phyloP scores from a whole-genome alignment of 805 yeast species.

The Metschnikowia cubensis region DNA sequence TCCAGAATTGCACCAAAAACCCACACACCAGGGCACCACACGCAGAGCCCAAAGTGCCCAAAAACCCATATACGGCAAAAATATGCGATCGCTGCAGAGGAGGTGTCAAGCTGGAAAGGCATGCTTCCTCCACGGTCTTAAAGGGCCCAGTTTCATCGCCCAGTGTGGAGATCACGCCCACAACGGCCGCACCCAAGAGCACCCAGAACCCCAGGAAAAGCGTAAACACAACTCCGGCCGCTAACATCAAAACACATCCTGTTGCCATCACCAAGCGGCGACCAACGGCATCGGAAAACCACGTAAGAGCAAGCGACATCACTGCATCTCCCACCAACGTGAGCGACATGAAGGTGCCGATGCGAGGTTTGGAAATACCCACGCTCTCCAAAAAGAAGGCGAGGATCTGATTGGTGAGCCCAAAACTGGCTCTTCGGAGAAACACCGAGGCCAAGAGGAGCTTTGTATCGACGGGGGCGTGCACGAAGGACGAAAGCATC shows the following conservation, averaged over 20 bases:
- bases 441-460: conserved; percentile 67
- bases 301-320: conserved; percentile 66
- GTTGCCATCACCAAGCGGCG: conserved; percentile 57
- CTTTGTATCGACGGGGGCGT: conserved; percentile 44
- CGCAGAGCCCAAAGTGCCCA: conserved; percentile 71
- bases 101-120: conserved; percentile 75
- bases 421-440: conserved; percentile 68
- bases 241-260: conserved; percentile 66
- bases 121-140: conserved; percentile 78
- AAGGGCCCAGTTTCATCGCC: conserved; percentile 93
- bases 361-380: conserved; percentile 50
- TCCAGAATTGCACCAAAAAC: conserved; percentile 45
- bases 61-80: conserved; percentile 68
- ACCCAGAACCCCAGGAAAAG: conserved; percentile 48
- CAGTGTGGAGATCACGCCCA: conserved; percentile 85
- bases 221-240: conserved; percentile 66
- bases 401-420: conserved; percentile 73
- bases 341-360: conserved; percentile 78
- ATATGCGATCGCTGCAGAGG: conserved; percentile 61
- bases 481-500: conserved; percentile 7
- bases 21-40: conserved; percentile 69
- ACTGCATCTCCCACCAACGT: conserved; percentile 77
- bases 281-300: conserved; percentile 73
- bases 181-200: conserved; percentile 64
- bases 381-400: conserved; percentile 60